Conservation (phyloP, 768 basidiomycete species). For the Psilocybe cyanescens region DNA sequence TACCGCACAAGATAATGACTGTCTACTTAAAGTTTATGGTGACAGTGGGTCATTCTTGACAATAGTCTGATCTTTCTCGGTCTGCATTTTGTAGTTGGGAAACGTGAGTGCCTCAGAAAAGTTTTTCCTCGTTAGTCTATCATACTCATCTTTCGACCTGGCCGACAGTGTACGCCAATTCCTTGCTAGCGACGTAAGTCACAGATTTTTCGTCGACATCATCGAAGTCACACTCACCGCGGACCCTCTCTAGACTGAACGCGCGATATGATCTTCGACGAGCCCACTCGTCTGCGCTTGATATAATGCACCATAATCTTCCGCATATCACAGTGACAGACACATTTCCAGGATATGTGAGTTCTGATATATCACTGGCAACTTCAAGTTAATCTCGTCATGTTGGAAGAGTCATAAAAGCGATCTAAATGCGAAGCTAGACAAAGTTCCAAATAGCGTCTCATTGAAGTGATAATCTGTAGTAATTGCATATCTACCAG, state of each 20-base stretch:
- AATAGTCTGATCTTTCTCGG: conserved; percentile 48
- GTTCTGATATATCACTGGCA: neutral
- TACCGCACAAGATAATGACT: neutral
- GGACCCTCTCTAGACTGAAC: neutral
- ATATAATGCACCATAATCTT: neutral
- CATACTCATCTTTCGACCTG: neutral
- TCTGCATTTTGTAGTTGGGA: conserved; percentile 47
- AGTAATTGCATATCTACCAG: too few species aligned
- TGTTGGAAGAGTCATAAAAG: neutral
- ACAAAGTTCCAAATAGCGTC: too few species aligned
- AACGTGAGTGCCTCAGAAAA: conserved; percentile 32
- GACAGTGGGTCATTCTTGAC: conserved; percentile 47
- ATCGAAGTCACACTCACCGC: neutral
- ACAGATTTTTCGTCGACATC: neutral
- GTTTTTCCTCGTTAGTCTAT: neutral
- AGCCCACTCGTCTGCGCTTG: neutral
- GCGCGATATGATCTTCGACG: neutral
- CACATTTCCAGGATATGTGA: conserved; percentile 1
- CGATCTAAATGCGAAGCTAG: neutral
- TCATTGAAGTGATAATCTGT: too few species aligned
- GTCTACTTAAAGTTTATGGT: neutral
- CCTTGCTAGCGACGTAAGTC: conserved; percentile 34
- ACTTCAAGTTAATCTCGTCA: neutral
- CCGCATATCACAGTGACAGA: conserved; percentile 4
- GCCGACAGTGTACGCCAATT: conserved; percentile 48